Conservation (phyloP, 371 early-diverging fungal genomes). For the Rhizopus microsporus region DNA sequence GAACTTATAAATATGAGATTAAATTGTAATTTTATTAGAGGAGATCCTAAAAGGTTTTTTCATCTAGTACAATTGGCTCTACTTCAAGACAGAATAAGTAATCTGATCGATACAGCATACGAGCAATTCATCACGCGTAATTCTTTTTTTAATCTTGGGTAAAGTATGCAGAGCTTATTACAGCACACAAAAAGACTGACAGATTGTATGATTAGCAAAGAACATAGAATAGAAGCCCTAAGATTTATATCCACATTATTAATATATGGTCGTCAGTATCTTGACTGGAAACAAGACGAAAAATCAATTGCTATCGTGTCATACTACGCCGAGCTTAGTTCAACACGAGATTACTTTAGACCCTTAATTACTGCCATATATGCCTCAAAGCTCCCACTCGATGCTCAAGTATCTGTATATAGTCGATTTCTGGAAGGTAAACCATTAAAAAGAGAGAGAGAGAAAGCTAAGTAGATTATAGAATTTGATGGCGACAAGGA, state of each 20-base stretch:
- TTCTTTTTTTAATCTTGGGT: not conserved
- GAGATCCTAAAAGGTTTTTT: constrained; percentile 21
- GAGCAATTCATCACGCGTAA: constrained; percentile 3
- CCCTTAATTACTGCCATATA: constrained; percentile 25
- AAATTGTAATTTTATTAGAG: constrained; percentile 2
- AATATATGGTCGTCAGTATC: constrained; percentile 21
- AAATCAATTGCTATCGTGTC: constrained; percentile 15
- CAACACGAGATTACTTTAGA: constrained; percentile 3
- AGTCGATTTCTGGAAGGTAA: constrained; percentile 31
- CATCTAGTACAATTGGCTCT: constrained; percentile 19
- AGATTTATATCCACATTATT: constrained; percentile 24
- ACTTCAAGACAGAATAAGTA: constrained; percentile 1
- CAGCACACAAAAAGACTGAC: not conserved
- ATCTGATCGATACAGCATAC: constrained; percentile 7
- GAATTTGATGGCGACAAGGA: constrained; percentile 28
- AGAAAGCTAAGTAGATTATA: not conserved
- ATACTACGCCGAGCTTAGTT: constrained; percentile 16
- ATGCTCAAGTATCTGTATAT: constrained; percentile 18
- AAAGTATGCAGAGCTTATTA: not conserved
- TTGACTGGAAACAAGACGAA: constrained; percentile 10
- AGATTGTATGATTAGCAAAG: constrained; percentile 1
- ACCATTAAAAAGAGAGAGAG: not conserved
- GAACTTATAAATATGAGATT: not conserved
- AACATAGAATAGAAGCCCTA: constrained; percentile 5
- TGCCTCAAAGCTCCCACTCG: constrained; percentile 19